These are phyloP conservation scores for Rhinocladiella mackenziei DNA, from an alignment of 2,329 filamentous ascomycete genomes.

Conservation along the genomic window DNA sequence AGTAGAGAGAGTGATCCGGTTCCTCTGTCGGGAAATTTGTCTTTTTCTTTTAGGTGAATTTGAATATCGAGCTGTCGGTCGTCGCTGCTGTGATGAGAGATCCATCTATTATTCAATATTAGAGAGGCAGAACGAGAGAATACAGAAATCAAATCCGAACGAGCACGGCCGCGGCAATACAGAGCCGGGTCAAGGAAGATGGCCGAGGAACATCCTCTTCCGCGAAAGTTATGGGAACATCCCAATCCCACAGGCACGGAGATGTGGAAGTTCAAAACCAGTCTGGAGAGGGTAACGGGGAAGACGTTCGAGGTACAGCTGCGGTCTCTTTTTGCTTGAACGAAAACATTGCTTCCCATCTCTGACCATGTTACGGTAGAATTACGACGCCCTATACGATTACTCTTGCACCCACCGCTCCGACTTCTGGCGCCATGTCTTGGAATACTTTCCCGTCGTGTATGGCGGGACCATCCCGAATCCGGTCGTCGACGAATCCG, in stretches of 20 bases:
- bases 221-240: conserved; percentile 57
- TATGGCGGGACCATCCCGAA: conserved; percentile 52
- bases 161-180: too few species aligned
- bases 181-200: too few species aligned
- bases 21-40: background rate
- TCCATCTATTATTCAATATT: too few species aligned
- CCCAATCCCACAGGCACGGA: conserved; percentile 57
- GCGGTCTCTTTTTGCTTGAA: background rate
- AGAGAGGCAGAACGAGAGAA: too few species aligned
- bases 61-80: too few species aligned
- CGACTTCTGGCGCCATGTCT: conserved; percentile 64
- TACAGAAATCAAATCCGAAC: too few species aligned
- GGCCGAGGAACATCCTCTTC: conserved; percentile 15
- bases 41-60: background rate
- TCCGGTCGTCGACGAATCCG: conserved; percentile 63
- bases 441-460: conserved; percentile 58
- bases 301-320: conserved; percentile 12
- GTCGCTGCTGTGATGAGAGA: too few species aligned
- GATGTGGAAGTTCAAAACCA: conserved; percentile 58
- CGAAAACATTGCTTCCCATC: background rate
- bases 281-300: conserved; percentile 11
- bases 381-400: conserved; percentile 64
- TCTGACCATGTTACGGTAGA: conserved; percentile 44
- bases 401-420: conserved; percentile 62
- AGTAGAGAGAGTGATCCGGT: background rate